phyloP scores from a whole-genome alignment of 441 rosid species.

The Manihot esculenta region DNA sequence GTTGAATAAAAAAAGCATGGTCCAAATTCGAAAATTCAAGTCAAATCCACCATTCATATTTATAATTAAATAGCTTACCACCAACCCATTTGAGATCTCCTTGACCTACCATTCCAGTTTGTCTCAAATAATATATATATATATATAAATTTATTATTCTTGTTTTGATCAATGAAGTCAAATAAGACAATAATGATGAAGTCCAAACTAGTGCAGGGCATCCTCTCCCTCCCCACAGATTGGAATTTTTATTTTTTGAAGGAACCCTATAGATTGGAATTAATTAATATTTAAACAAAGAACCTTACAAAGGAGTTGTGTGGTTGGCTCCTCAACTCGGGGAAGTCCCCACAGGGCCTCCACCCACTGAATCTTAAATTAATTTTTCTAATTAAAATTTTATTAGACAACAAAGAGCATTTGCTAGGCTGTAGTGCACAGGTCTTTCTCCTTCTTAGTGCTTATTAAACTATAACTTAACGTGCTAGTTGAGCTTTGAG shows the following conservation, averaged over 20 bases:
- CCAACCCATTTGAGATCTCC: conserved; percentile 5
- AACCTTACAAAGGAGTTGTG: conserved; percentile 4
- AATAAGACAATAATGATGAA: conserved; percentile 15
- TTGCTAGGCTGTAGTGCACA: conserved; percentile 30
- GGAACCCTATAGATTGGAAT: conserved; percentile 4
- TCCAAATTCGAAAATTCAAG: background rate
- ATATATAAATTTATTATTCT: no score
- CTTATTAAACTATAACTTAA: background rate
- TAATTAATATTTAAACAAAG: background rate
- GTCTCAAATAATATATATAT: no score
- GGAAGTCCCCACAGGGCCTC: conserved; percentile 28
- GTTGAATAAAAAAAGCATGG: background rate
- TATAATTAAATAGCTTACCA: background rate
- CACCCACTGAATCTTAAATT: conserved; percentile 5
- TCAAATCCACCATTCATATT: conserved; percentile 10
- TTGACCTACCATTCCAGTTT: background rate
- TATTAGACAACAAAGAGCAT: background rate
- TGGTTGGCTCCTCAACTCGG: conserved; percentile 26
- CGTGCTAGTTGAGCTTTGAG: no score
- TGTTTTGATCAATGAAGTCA: background rate
- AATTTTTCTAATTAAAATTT: no score
- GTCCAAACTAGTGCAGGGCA: conserved; percentile 1
- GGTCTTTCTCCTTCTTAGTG: conserved; percentile 12
- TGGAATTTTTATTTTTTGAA: no score
- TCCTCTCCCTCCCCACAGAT: no score